Percentiles rank a stretch among this genome's conserved stretches.
phyloP scores from a whole-genome alignment of 495 filamentous ascomycete genomes.

The Amphirosellinia nigrospora region DNA sequence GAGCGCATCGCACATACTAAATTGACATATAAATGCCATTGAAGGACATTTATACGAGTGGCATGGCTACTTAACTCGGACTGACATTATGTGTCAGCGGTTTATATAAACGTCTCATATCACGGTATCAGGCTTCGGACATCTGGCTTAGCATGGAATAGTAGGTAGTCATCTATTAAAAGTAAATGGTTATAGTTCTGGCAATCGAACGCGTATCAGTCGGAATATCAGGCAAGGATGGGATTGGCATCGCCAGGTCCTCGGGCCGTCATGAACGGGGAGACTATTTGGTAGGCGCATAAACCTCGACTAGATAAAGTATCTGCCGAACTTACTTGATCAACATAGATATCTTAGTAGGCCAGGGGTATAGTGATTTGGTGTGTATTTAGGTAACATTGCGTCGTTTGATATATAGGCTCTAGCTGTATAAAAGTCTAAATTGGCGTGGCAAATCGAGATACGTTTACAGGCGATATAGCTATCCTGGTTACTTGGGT shows the following conservation, averaged over 20 bases:
- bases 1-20: background rate
- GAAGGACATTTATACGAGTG: background rate
- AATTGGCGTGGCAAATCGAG: background rate
- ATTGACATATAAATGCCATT: background rate
- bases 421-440: background rate
- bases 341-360: background rate
- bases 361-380: background rate
- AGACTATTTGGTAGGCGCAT: background rate
- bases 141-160: background rate
- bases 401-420: background rate
- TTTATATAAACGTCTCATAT: background rate
- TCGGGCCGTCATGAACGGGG: background rate
- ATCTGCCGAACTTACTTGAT: background rate
- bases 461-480: background rate
- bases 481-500: background rate
- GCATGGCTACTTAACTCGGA: too few species aligned
- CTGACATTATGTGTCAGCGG: too few species aligned
- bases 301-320: background rate
- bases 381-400: background rate
- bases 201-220: too few species aligned
- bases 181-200: too few species aligned
- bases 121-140: background rate
- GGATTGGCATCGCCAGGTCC: background rate
- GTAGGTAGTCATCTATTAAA: background rate
- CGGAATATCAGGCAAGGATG: too few species aligned